Percentiles rank a stretch among this genome's conserved stretches.
phyloP scores from a whole-genome alignment of 2,329 filamentous ascomycete genomes.

The Capronia americana region DNA sequence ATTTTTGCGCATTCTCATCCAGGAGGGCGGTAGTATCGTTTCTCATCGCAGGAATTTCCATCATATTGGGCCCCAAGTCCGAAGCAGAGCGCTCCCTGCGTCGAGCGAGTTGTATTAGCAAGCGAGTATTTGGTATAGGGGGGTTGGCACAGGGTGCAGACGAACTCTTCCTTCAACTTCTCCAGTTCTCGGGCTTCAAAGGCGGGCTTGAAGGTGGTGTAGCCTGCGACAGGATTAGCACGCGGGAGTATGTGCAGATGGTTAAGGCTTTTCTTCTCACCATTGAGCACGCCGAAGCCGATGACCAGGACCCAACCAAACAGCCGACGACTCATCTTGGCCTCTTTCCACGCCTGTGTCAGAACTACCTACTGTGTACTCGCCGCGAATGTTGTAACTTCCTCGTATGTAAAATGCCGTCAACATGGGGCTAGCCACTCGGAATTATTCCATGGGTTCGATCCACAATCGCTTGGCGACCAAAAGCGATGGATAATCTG shows the following conservation, averaged over 20 bases:
- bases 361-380: neutral
- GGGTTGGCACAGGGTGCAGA: neutral
- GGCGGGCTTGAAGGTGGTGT: slow-evolving; percentile 53
- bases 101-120: neutral
- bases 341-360: neutral
- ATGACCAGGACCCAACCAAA: slow-evolving; percentile 48
- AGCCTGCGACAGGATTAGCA: slow-evolving; percentile 44
- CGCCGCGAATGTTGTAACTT: neutral
- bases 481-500: too few species aligned
- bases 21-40: neutral
- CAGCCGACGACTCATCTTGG: slow-evolving; percentile 47
- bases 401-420: too few species aligned
- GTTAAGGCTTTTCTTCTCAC: slow-evolving; percentile 37
- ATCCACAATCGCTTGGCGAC: neutral
- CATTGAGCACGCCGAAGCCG: slow-evolving; percentile 50
- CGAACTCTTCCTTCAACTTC: slow-evolving; percentile 38
- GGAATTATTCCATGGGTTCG: neutral
- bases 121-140: neutral
- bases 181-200: slow-evolving; percentile 47
- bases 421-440: neutral
- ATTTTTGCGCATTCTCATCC: neutral
- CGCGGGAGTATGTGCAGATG: slow-evolving; percentile 20
- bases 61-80: slow-evolving; percentile 33
- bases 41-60: slow-evolving; percentile 29
- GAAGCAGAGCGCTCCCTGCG: slow-evolving; percentile 29